Evolutionary conservation across 495 filamentous ascomycete genomes (phyloP).

Genomic region (Xanthoparmelia taractica): DNA sequence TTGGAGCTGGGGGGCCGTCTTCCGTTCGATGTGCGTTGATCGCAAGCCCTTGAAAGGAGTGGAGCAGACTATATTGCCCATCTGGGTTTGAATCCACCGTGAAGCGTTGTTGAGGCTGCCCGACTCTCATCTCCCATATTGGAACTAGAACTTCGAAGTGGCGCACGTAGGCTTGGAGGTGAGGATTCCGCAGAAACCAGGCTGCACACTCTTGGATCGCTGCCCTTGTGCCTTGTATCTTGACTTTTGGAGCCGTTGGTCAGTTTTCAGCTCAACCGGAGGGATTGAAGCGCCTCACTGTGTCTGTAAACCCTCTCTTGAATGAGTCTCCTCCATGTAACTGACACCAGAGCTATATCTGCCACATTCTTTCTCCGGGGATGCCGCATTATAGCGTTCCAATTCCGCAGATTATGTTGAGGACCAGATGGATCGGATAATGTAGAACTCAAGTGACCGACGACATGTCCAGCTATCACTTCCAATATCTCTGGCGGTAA

Average conservation of each 20-base stretch:
- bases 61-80: slow-evolving; percentile 2
- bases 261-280: neutral
- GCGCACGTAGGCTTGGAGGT: slow-evolving; percentile 55
- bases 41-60: slow-evolving; percentile 14
- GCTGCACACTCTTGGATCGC: slow-evolving; percentile 46
- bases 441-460: slow-evolving; percentile 55
- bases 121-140: slow-evolving; percentile 50
- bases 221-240: slow-evolving; percentile 59
- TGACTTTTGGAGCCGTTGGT: slow-evolving; percentile 36
- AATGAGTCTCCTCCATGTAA: slow-evolving; percentile 54
- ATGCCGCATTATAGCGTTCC: slow-evolving; percentile 59
- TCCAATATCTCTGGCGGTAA: slow-evolving; percentile 67
- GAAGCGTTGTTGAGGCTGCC: slow-evolving; percentile 4
- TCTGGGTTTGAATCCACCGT: neutral
- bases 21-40: slow-evolving; percentile 26
- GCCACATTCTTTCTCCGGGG: slow-evolving; percentile 58
- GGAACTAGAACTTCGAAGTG: slow-evolving; percentile 70
- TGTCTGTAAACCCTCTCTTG: slow-evolving; percentile 65
- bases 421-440: slow-evolving; percentile 41
- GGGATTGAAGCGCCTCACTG: slow-evolving; percentile 32
- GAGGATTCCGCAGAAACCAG: slow-evolving; percentile 52
- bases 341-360: slow-evolving; percentile 54
- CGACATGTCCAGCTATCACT: slow-evolving; percentile 59
- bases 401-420: slow-evolving; percentile 45
- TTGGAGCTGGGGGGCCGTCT: slow-evolving; percentile 14